These are phyloP conservation scores for Aphanomyces astaci DNA, from an alignment of 352 stramenopile genomes.

Conservation along the genomic window DNA sequence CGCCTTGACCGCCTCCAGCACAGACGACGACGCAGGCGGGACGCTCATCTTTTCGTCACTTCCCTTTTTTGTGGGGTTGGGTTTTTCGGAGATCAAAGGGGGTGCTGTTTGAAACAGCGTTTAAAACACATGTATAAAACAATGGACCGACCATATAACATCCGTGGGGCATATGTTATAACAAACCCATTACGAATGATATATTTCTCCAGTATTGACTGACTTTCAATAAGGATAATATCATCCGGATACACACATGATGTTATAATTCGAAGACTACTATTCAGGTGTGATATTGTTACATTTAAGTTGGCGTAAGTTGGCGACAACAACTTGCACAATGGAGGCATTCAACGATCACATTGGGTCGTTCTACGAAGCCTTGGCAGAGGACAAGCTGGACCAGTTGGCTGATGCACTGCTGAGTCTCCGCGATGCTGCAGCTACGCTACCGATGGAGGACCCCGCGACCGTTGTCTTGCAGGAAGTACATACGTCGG, in stretches of 20 bases:
- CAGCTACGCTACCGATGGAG: slow-evolving; percentile 19
- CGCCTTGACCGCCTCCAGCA: slow-evolving; percentile 19
- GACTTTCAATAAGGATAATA: too few species aligned
- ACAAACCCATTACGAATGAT: not conserved
- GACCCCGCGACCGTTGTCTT: slow-evolving; percentile 33
- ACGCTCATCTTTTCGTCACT: slow-evolving; percentile 7
- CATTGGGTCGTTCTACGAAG: slow-evolving; percentile 76
- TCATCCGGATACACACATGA: too few species aligned
- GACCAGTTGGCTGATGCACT: slow-evolving; percentile 28
- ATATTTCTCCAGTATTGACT: too few species aligned
- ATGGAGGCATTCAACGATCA: slow-evolving; percentile 49
- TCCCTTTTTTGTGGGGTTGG: slow-evolving; percentile 11
- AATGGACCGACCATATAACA: too few species aligned
- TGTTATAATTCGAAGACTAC: too few species aligned
- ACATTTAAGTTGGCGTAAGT: too few species aligned
- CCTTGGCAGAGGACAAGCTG: slow-evolving; percentile 60
- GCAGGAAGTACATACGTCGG: too few species aligned
- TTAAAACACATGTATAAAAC: slow-evolving; percentile 14
- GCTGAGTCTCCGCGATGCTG: slow-evolving; percentile 25
- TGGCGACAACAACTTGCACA: not conserved
- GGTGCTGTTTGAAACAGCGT: not conserved
- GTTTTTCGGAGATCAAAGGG: not conserved
- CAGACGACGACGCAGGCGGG: not conserved
- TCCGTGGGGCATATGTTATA: not conserved
- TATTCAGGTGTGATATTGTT: not conserved